Base-by-base conservation (phyloP, 2,329 filamentous ascomycete genomes). In the Chalaropsis ovoidea region DNA sequence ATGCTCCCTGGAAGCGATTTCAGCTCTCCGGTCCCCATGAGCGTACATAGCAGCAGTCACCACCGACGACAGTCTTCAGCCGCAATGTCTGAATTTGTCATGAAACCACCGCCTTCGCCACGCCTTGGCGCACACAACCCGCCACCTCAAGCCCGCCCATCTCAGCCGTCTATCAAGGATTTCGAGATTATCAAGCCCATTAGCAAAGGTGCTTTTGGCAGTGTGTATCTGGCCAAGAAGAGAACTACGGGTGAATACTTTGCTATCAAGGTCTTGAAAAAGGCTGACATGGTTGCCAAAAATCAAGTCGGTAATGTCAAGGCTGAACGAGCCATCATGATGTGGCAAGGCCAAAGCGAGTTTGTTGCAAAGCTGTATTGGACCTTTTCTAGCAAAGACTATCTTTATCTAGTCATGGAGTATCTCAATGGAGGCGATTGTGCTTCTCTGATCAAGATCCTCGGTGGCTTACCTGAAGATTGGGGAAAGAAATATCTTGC, bases 171-270 rank as follows among this genome's bases (percentile, higher is more conserved):
- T 0, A 99, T 99, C 77, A 97, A 97, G 71, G 94, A 99, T 72
- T 99, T 99, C 71, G 94, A 99, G 74, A 96, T 99, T 70, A 96
- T 99, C 77, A 99, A 99, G 73, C 94, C 94, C 5, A 99, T 99
- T 76, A 99, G 94, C 77, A 97, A 96, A 76, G 94, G 94, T 62
- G 94, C 94, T 3, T 99, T 99, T 74, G 94, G 94, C 4, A 97
- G 94, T 73, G 94, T 99, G 7, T 99, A 99, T 73, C 78, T 99
- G 41, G 93, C 94, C 0, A 99, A 97, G 78, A 99, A 99, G 81
- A 97, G 96, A 75, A 94, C 90, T 0, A 99, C 95, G 0, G 93
- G 92, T 58, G 94, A 99, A 72, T 99, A 99, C 75, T 99, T 93
- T 74, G 94, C 94, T 10, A 97, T 99, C 78, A 99, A 99, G 73